Evolutionary conservation across 176 grass and related monocot genomes (phyloP).

Genomic region (Avena eriantha): DNA sequence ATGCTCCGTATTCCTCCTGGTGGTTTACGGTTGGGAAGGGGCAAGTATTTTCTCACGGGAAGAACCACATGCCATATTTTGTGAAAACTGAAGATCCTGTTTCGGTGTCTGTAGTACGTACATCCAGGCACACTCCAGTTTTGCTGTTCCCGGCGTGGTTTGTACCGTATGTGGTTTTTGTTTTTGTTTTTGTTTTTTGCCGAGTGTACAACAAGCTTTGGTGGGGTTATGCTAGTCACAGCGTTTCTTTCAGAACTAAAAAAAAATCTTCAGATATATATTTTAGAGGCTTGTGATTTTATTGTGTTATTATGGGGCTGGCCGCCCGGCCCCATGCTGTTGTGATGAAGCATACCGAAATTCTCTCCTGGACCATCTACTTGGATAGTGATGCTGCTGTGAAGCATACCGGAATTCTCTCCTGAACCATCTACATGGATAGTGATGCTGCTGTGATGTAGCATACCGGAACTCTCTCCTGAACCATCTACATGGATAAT

Average conservation of each 20-base stretch:
- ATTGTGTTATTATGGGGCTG: not conserved
- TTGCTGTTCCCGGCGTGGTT: conserved; percentile 13
- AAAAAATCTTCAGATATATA: not conserved
- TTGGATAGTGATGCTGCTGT: too few relatives aligned
- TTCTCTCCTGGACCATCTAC: not conserved
- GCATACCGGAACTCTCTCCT: too few relatives aligned
- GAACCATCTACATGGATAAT: too few relatives aligned
- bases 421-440: too few relatives aligned
- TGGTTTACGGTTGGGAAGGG: not conserved
- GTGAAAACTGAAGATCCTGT: not conserved
- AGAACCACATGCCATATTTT: not conserved
- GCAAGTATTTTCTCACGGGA: not conserved
- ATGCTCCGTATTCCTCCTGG: not conserved
- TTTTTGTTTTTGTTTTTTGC: not conserved
- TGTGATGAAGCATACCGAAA: not conserved
- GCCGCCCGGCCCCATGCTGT: not conserved
- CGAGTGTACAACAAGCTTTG: conserved; percentile 7
- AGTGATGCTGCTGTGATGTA: too few relatives aligned
- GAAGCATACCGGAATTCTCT: too few relatives aligned
- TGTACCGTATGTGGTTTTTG: not conserved
- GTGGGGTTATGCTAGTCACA: not conserved
- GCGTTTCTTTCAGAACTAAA: not conserved
- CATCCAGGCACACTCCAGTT: conserved; percentile 31
- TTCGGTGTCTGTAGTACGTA: not conserved
- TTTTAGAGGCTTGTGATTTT: not conserved